Conservation (phyloP, 345 rosid genomes). For the Erodium maritimum region DNA sequence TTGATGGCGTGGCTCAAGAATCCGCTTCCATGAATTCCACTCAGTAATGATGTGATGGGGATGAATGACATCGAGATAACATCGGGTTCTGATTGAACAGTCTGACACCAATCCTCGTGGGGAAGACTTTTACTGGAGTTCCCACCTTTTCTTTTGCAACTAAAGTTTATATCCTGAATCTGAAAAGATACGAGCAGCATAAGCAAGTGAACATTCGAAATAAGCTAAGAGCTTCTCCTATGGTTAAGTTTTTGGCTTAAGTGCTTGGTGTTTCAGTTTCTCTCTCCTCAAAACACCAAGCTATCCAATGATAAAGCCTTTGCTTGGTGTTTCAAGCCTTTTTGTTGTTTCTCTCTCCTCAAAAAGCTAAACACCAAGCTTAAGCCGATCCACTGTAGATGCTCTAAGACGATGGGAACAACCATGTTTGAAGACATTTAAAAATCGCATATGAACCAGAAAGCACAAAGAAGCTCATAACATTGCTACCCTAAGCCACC, state of each 20-base stretch:
- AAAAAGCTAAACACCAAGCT: no score
- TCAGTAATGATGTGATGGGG: slow-evolving; percentile 38
- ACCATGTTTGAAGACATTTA: not conserved
- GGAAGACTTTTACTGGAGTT: slow-evolving; percentile 14
- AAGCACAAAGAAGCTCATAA: not conserved
- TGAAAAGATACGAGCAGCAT: not conserved
- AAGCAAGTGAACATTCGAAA: not conserved
- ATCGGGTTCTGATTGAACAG: slow-evolving; percentile 36
- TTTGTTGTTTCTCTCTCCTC: no score
- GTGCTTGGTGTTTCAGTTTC: no score
- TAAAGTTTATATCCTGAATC: slow-evolving; percentile 27
- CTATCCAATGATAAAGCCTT: no score
- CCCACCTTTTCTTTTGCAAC: slow-evolving; percentile 38
- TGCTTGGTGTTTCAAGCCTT: no score
- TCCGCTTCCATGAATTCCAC: slow-evolving; percentile 38
- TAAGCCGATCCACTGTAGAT: no score
- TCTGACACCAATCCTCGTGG: slow-evolving; percentile 33
- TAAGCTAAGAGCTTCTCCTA: no score
- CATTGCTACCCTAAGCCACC: not conserved
- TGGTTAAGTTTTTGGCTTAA: no score
- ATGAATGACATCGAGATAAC: slow-evolving; percentile 39
- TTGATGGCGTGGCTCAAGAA: slow-evolving; percentile 45
- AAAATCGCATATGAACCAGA: not conserved
- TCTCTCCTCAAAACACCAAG: no score
- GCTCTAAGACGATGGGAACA: no score